Evolutionary conservation across 257 asterid genomes (phyloP).

Genomic region (Handroanthus guayacan): DNA sequence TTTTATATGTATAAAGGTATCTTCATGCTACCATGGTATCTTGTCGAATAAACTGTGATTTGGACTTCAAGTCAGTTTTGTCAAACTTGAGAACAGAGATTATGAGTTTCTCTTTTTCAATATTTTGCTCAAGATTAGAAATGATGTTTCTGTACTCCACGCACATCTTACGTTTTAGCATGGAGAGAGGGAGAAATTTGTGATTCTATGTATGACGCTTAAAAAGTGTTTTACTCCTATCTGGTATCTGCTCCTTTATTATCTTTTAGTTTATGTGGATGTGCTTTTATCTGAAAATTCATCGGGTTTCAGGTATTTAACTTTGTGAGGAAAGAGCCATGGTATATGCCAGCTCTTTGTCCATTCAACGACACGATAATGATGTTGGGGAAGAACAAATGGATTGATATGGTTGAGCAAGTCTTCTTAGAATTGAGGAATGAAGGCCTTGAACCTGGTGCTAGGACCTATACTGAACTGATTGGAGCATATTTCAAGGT

Average conservation of each 20-base stretch:
- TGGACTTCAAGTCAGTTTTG: too few species aligned
- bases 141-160: too few species aligned
- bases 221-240: too few species aligned
- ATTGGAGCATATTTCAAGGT: conserved; percentile 75
- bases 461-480: conserved; percentile 70
- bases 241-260: not conserved
- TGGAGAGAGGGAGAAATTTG: too few species aligned
- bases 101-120: too few species aligned
- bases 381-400: conserved; percentile 63
- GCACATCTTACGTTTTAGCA: too few species aligned
- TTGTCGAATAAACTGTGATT: too few species aligned
- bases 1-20: too few species aligned
- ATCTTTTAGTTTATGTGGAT: not conserved
- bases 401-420: conserved; percentile 62
- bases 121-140: too few species aligned
- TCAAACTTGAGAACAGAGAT: too few species aligned
- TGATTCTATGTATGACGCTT: too few species aligned
- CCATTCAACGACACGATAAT: conserved; percentile 60
- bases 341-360: conserved; percentile 67
- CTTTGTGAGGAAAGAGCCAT: conserved; percentile 64
- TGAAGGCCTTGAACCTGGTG: conserved; percentile 65
- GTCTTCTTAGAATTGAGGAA: conserved; percentile 52
- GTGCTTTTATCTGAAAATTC: conserved; percentile 41
- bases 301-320: conserved; percentile 63
- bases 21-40: too few species aligned